phyloP scores from a whole-genome alignment of 192 early-diverging fungal genomes.

The Gryganskiella cystojenkinii region DNA sequence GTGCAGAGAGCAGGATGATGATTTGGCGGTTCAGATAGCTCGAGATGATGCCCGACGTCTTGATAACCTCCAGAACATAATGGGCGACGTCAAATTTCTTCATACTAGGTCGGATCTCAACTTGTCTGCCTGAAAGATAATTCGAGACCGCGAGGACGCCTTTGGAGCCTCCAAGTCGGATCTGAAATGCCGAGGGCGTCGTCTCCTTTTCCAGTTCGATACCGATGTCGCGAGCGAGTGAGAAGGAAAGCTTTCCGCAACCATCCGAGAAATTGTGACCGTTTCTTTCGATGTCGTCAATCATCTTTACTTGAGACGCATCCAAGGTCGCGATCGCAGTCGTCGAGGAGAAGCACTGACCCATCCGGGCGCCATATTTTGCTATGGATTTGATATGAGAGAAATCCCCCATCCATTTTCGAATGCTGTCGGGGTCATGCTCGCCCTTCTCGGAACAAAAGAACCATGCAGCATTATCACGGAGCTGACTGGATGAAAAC shows the following conservation, averaged over 20 bases:
- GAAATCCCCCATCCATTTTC: conserved; percentile 79
- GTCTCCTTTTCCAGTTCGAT: conserved; percentile 46
- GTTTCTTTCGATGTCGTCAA: conserved; percentile 69
- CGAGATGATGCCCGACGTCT: conserved; percentile 58
- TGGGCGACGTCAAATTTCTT: conserved; percentile 67
- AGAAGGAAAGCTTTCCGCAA: conserved; percentile 68
- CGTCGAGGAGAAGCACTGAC: conserved; percentile 81
- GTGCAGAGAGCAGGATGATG: conserved; percentile 65
- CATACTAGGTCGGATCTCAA: conserved; percentile 67
- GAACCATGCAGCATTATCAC: conserved; percentile 78
- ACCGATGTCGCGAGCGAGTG: conserved; percentile 57
- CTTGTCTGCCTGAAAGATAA: conserved; percentile 25
- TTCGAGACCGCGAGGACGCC: conserved; percentile 63
- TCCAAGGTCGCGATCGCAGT: conserved; percentile 56
- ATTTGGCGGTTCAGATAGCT: conserved; percentile 74
- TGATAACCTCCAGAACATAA: conserved; percentile 67
- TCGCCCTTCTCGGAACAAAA: conserved; percentile 61
- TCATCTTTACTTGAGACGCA: conserved; percentile 50
- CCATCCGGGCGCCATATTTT: conserved; percentile 75
- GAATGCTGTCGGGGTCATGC: conserved; percentile 61
- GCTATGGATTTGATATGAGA: conserved; percentile 70
- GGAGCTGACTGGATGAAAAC: conserved; percentile 71
- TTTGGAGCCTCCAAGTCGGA: conserved; percentile 76
- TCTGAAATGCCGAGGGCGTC: conserved; percentile 74
- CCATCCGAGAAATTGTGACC: conserved; percentile 80